Evolutionary conservation across 164 flowering plant genomes (phyloP), one percentile per base, ranked within the genome.

Genomic region (Nymphaea thermarum): DNA sequence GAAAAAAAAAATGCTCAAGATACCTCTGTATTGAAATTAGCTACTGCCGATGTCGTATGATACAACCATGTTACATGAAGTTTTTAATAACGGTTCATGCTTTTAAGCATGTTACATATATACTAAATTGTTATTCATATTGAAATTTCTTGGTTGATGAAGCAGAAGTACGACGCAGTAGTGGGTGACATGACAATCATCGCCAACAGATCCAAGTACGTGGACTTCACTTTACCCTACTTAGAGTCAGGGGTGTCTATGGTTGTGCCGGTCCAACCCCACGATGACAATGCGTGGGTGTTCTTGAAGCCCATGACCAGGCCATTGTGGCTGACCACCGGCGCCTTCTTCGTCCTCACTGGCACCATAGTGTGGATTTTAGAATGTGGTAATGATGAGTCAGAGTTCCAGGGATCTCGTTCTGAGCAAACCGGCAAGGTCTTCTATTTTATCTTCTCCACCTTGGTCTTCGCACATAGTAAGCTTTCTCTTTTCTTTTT

Each of bases 401-500:
- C 55, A 3, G 76, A 77, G 43, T 77, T 77, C 62, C 64, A 71
- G 1, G 79, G 76, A 6, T 43, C 79, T 42, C 60, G 51, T 36
- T 15, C 43, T 0, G 69, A 73, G 47, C 79, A 76, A 55, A 18
- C 62, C n/a, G 76, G 79, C 51, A 70, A 25, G 61, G 43, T 73
- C 18, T 64, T 78, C 6, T 67, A 68, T 76, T 79, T 74, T 18
- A 65, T 82, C 18, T 79, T 77, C 60, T 69, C 77, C 3, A 73
- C 76, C 8, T 12, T 75, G 41, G 80, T 71, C 7, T 71, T 75
- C 60, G 72, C 80, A n/a, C 79, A 81, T 1, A 73, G 82, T 81
- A 61, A 5, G 64, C 16, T 36, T 61, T 61, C 42, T 17, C 6
- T 61, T 11, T 47, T 12, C 55, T 25, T 25, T 25, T 25, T 25